phyloP scores from a whole-genome alignment of 345 rosid genomes.

The Erodium maritimum region DNA sequence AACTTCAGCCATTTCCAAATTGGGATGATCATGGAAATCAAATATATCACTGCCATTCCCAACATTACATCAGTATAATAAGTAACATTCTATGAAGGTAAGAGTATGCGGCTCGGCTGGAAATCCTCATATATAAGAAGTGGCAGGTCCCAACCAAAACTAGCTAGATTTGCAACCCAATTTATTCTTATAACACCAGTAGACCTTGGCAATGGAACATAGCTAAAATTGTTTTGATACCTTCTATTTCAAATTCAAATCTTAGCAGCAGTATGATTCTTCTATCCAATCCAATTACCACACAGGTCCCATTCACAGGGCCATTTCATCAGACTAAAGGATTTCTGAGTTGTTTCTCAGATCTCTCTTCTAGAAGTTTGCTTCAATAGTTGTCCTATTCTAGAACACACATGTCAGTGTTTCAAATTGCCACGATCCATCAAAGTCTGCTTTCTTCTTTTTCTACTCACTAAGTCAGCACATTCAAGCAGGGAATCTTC shows the following conservation, averaged over 20 bases:
- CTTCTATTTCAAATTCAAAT: not conserved
- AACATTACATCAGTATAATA: too few relatives aligned
- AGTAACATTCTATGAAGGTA: too few relatives aligned
- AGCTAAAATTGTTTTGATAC: not conserved
- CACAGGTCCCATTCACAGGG: not conserved
- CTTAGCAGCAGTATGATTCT: not conserved
- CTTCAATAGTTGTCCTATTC: too few relatives aligned
- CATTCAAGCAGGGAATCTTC: not conserved
- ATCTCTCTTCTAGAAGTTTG: not conserved
- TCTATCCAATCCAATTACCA: not conserved
- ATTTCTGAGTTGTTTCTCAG: not conserved
- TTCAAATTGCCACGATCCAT: not conserved
- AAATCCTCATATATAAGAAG: too few relatives aligned
- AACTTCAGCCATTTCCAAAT: not conserved
- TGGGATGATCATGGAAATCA: not conserved
- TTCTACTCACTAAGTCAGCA: not conserved
- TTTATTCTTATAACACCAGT: not conserved
- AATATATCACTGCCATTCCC: not conserved
- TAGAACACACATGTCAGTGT: not conserved
- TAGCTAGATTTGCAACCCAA: not conserved
- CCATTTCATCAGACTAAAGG: not conserved
- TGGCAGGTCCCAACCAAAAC: not conserved
- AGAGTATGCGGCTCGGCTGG: too few relatives aligned
- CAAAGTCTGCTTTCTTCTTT: not conserved
- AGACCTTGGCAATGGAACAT: not conserved